Evolutionary conservation across 108 stramenopile species (phyloP), one percentile per base, ranked within the genome.

Genomic region (Aureococcus anophagefferens): DNA sequence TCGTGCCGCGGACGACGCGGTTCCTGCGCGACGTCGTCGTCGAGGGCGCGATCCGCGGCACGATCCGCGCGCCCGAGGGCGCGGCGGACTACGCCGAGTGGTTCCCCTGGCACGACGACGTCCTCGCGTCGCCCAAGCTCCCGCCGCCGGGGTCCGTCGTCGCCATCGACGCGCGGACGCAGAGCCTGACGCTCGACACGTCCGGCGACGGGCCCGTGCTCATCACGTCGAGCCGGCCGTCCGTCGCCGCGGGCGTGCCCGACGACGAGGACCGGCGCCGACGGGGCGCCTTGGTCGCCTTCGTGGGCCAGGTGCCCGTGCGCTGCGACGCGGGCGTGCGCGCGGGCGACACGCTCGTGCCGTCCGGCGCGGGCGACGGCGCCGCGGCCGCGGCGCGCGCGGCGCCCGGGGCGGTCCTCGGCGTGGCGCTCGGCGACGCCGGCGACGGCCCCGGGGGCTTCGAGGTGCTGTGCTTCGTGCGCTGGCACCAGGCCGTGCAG

Each of bases 191-290:
- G 11, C 31, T 32, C 4, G 62, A 63, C 35, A 72, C 71, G 7
- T 37, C 35, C 16, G 63, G 63, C 15, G n/a, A 17, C 0, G 71
- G 71, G 13, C 71, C 71, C n/a, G 35, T 33, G 16, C 14, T 72
- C 0, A 33, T 72, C 32, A 59, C 62, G 18, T 45, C 37, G 35
- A 72, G 63, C 14, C 5, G 33, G 18, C 71, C 71, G 5, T 72
- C 71, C 29, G 33, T 72, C 28, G 71, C 71, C n/a, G 71, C 71
- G n/a, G 71, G 71, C 35, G 71, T 72, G 62, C 71, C 71, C 15
- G 9, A 3, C 4, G 71, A 30, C 29, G 3, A 59, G 1, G 25
- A 28, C 25, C 3, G 0, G 21, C 51, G 13, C 33, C 13, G 7
- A 14, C 16, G 7, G 21, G 71, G 71, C 9, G 15, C 64, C 15